Evolutionary conservation across 495 filamentous ascomycete genomes (phyloP), one percentile per base, ranked within the genome.

Genomic region (Neurospora hispaniola): DNA sequence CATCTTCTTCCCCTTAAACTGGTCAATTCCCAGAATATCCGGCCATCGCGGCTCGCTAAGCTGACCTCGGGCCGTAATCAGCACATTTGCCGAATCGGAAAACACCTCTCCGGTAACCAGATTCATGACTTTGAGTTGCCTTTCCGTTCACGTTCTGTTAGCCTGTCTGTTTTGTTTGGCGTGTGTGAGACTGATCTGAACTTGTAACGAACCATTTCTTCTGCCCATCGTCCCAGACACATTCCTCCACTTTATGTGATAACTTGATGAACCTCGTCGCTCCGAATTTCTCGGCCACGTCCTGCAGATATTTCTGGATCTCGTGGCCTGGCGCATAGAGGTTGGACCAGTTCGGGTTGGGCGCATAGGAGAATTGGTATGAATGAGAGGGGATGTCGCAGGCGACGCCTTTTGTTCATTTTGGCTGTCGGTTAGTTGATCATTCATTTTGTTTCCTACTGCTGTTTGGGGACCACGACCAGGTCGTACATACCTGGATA

Each of bases 341-440:
- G 40, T 86, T 80, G 5, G 88, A 86, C 90, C 90, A 92, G 76
- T 86, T 79, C 11, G 88, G 82, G 39, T 89, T 90, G 14, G 90
- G 89, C 40, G 89, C 90, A 74, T 91, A 92, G 5, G 88, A 87
- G 76, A 88, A 91, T 73, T 88, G 90, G 79, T 92, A 93, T 7
- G 84, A 85, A 48, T 85, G 83, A n/a, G 83, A 80, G 31, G 80
- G 83, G 18, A 85, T 81, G 54, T 85, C 84, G 71, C 83, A 85
- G 59, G 84, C 84, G 38, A 83, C 78, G 5, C 84, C 83, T 79
- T 41, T 42, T 6, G 16, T 43, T 43, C 16, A 6, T 14, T 12
- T 43, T 10, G 40, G 27, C 27, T 54, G 9, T 73, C 70, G 73
- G 62, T 74, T 40, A 42, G 68, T n/a, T 16, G 9, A 16, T 5